Evolutionary conservation across 805 yeast genomes (phyloP).

Genomic region (Candida xiaguanensis): DNA sequence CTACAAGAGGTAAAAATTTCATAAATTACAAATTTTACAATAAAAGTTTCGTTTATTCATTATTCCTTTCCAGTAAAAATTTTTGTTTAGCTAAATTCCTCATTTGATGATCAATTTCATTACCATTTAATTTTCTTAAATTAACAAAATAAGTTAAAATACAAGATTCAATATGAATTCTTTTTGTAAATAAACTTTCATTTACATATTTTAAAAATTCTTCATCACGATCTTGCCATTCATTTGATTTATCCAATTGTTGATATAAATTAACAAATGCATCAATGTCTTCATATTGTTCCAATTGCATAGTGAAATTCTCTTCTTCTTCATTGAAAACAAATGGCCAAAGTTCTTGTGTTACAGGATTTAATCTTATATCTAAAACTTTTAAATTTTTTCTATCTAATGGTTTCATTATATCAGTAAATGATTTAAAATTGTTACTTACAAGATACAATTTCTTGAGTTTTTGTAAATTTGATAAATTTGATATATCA

Average conservation of each 20-base stretch:
- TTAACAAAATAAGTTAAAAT: constrained; percentile 30
- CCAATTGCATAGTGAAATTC: constrained; percentile 37
- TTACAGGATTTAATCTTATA: constrained; percentile 47
- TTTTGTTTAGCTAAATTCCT: neutral
- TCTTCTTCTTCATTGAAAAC: constrained; percentile 41
- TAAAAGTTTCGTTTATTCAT: neutral
- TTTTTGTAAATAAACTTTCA: constrained; percentile 15
- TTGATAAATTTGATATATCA: constrained; percentile 30
- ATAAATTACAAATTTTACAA: too few relatives aligned
- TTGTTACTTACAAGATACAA: constrained; percentile 46
- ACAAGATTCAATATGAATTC: constrained; percentile 31
- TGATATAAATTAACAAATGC: constrained; percentile 47
- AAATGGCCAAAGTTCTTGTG: constrained; percentile 46
- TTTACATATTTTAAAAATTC: constrained; percentile 19
- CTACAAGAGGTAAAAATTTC: too few relatives aligned
- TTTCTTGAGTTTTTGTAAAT: constrained; percentile 32
- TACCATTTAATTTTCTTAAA: constrained; percentile 37
- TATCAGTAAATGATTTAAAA: constrained; percentile 28
- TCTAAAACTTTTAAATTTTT: constrained; percentile 38
- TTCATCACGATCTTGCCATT: constrained; percentile 40
- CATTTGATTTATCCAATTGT: constrained; percentile 29
- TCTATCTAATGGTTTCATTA: constrained; percentile 32
- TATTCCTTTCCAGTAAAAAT: neutral
- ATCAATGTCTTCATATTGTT: constrained; percentile 49
- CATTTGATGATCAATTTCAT: constrained; percentile 4